Evolutionary conservation across 192 early-diverging fungal genomes (phyloP).

Genomic region (Coemansia sp.): DNA sequence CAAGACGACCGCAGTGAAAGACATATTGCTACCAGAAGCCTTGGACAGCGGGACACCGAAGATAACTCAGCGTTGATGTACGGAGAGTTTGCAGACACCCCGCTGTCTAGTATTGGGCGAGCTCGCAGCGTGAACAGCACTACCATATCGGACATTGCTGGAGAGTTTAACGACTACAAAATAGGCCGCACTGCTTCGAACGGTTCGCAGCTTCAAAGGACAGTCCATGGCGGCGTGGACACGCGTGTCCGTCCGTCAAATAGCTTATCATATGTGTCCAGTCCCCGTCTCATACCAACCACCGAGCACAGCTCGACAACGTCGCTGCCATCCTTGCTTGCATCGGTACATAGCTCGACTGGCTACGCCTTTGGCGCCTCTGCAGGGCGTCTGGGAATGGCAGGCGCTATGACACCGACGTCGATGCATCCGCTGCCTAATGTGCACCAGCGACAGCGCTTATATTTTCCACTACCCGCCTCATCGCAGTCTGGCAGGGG

Average conservation of each 20-base stretch:
- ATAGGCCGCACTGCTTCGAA: constrained; percentile 31
- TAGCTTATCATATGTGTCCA: constrained; percentile 23
- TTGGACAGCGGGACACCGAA: constrained; percentile 7
- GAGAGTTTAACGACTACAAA: constrained; percentile 35
- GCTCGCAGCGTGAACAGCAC: constrained; percentile 17
- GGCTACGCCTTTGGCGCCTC: constrained; percentile 24
- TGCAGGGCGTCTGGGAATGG: constrained; percentile 20
- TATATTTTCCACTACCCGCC: constrained; percentile 26
- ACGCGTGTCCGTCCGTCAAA: constrained; percentile 19
- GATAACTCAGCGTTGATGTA: background rate
- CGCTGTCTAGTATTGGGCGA: constrained; percentile 13
- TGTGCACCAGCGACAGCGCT: constrained; percentile 27
- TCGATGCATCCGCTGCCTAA: constrained; percentile 4
- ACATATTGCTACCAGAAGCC: constrained; percentile 1
- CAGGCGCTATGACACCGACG: constrained; percentile 3
- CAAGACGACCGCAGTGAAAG: constrained; percentile 13
- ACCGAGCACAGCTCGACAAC: constrained; percentile 44
- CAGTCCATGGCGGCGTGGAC: constrained; percentile 16
- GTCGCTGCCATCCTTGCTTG: constrained; percentile 34
- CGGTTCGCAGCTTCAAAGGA: constrained; percentile 15
- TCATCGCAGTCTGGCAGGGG: constrained; percentile 24
- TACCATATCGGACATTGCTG: constrained; percentile 2
- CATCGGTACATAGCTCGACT: constrained; percentile 16
- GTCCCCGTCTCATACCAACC: constrained; percentile 30
- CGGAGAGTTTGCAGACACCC: constrained; percentile 1